Conservation (phyloP, 2,329 filamentous ascomycete genomes). For the Elsinoe necatrix region DNA sequence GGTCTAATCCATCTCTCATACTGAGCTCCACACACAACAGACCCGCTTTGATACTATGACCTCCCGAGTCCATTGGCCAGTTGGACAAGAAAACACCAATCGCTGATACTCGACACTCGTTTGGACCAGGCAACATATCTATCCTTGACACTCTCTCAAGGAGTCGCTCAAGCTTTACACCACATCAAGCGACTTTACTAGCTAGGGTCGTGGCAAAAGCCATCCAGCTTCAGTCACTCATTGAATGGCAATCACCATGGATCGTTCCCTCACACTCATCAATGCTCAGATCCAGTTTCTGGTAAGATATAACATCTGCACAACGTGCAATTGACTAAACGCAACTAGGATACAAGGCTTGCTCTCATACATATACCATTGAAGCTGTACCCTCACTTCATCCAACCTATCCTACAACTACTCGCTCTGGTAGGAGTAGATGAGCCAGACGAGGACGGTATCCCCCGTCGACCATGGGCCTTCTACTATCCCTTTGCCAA, state of each 20-base stretch:
- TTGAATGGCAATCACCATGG: slow-evolving; percentile 26
- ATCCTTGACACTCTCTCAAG: slow-evolving; percentile 1
- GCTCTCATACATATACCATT: slow-evolving; percentile 86
- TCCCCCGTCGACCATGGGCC: slow-evolving; percentile 35
- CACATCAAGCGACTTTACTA: no score
- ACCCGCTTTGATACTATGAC: slow-evolving; percentile 11
- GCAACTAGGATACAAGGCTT: slow-evolving; percentile 67
- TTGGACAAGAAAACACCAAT: slow-evolving; percentile 40
- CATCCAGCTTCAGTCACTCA: no score
- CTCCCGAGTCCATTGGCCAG: slow-evolving; percentile 30
- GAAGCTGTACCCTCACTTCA: slow-evolving; percentile 63
- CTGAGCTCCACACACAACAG: background rate
- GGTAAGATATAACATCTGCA: slow-evolving; percentile 33
- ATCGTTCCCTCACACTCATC: slow-evolving; percentile 38
- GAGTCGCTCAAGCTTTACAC: background rate
- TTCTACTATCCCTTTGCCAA: slow-evolving; percentile 75
- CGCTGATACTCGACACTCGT: slow-evolving; percentile 24
- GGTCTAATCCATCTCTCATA: background rate
- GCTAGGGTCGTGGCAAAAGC: background rate
- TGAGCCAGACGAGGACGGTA: slow-evolving; percentile 31
- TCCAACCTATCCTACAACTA: slow-evolving; percentile 80
- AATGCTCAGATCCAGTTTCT: slow-evolving; percentile 43
- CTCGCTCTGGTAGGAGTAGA: slow-evolving; percentile 47
- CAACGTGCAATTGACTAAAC: slow-evolving; percentile 15
- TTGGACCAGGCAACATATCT: background rate